Evolutionary conservation across 2,329 filamentous ascomycete species (phyloP).

Genomic region (Penicillium palitans): DNA sequence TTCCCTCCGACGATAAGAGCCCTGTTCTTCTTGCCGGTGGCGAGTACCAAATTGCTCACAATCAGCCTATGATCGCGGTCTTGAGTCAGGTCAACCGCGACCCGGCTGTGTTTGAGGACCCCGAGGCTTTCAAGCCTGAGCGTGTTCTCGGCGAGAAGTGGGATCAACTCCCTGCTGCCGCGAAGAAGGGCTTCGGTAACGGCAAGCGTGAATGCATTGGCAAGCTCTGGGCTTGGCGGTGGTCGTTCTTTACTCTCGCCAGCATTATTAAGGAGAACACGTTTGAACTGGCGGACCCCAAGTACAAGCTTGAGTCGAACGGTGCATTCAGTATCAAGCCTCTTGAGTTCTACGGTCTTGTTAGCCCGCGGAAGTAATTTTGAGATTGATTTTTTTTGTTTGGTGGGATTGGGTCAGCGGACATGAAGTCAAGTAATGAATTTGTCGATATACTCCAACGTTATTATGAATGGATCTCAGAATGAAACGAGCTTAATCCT

Average conservation of each 20-base stretch:
- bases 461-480: neutral
- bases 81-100: constrained; percentile 61
- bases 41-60: constrained; percentile 59
- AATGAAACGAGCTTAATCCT: neutral
- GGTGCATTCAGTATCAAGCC: constrained; percentile 57
- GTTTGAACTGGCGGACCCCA: constrained; percentile 60
- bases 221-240: constrained; percentile 70
- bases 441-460: constrained; percentile 7
- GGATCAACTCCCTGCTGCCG: constrained; percentile 60
- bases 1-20: constrained; percentile 46
- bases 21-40: constrained; percentile 55
- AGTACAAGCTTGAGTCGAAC: constrained; percentile 40
- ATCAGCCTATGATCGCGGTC: constrained; percentile 52
- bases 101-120: constrained; percentile 62
- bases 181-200: constrained; percentile 71
- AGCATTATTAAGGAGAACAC: constrained; percentile 69
- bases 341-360: constrained; percentile 41
- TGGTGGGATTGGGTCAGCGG: neutral
- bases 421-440: constrained; percentile 6
- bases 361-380: constrained; percentile 19
- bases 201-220: constrained; percentile 70
- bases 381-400: neutral
- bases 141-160: constrained; percentile 71
- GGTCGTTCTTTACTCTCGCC: constrained; percentile 61
- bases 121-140: constrained; percentile 67